Conservation (phyloP, 2,329 filamentous ascomycete genomes). For the Hypoxylon sp. region DNA sequence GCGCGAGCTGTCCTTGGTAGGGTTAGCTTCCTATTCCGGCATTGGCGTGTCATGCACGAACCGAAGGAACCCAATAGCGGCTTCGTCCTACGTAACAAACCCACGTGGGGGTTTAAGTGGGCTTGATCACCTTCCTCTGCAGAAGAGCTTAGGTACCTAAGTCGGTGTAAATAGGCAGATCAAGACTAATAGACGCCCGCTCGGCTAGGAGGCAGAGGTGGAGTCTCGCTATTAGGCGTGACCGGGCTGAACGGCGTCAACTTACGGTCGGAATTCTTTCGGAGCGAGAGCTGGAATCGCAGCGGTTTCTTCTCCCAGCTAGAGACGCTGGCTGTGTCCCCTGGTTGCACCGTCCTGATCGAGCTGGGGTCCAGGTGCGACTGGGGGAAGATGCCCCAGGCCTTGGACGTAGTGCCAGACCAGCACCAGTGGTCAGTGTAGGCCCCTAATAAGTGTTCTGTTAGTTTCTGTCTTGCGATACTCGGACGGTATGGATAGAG, state of each 20-base stretch:
- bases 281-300: slow-evolving; percentile 49
- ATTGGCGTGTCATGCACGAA: not conserved
- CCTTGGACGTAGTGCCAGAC: slow-evolving; percentile 53
- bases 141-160: not conserved
- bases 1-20: slow-evolving; percentile 10
- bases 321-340: slow-evolving; percentile 47
- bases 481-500: not conserved
- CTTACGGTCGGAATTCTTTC: slow-evolving; percentile 47
- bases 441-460: slow-evolving; percentile 44
- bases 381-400: slow-evolving; percentile 53
- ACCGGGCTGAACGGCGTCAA: slow-evolving; percentile 32
- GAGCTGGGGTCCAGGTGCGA: slow-evolving; percentile 52
- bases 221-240: slow-evolving; percentile 36
- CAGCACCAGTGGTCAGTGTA: slow-evolving; percentile 54
- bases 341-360: slow-evolving; percentile 45
- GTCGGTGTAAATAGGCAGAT: not conserved
- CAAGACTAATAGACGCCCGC: slow-evolving; percentile 41
- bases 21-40: slow-evolving; percentile 19
- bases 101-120: slow-evolving; percentile 8
- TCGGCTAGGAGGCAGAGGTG: slow-evolving; percentile 39
- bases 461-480: slow-evolving; percentile 35
- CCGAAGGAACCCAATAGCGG: slow-evolving; percentile 5
- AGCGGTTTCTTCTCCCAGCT: slow-evolving; percentile 52
- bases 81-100: not conserved
- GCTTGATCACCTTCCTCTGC: not conserved